phyloP scores from a whole-genome alignment of 768 basidiomycete genomes.

The Auriculariales sp. region DNA sequence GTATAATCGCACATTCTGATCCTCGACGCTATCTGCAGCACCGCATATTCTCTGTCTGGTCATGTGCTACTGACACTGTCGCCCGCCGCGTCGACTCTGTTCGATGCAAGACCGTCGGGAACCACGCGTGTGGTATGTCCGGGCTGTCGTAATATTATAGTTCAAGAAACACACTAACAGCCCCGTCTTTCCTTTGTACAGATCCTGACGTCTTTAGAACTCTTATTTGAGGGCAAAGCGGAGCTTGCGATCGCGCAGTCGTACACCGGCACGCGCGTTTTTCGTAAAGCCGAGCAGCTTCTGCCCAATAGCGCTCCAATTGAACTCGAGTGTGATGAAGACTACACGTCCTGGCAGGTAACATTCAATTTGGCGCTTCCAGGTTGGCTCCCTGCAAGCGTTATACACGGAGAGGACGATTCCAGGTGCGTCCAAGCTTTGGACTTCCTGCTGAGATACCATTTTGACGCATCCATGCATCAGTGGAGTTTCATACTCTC shows the following conservation, averaged over 20 bases:
- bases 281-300: slow-evolving; percentile 50
- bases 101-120: slow-evolving; percentile 32
- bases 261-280: slow-evolving; percentile 57
- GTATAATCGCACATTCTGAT: not conserved
- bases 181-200: slow-evolving; percentile 2
- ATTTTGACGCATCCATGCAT: no score
- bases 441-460: no score
- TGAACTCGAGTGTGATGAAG: slow-evolving; percentile 42
- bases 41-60: slow-evolving; percentile 79
- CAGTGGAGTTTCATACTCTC: slow-evolving; percentile 52
- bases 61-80: slow-evolving; percentile 54
- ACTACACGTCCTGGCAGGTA: slow-evolving; percentile 52
- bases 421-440: no score
- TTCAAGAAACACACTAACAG: slow-evolving; percentile 7
- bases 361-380: slow-evolving; percentile 75
- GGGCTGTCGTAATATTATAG: slow-evolving; percentile 8
- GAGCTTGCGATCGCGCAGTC: slow-evolving; percentile 54
- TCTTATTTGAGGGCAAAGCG: slow-evolving; percentile 79
- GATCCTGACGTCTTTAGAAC: slow-evolving; percentile 49
- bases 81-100: slow-evolving; percentile 36
- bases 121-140: slow-evolving; percentile 26
- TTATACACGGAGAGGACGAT: slow-evolving; percentile 25
- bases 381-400: slow-evolving; percentile 66
- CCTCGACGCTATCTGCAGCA: slow-evolving; percentile 28
- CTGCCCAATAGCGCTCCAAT: slow-evolving; percentile 31